Conservation (phyloP, 1,284 basidiomycete species). For the Cryptococcus deneoformans region DNA sequence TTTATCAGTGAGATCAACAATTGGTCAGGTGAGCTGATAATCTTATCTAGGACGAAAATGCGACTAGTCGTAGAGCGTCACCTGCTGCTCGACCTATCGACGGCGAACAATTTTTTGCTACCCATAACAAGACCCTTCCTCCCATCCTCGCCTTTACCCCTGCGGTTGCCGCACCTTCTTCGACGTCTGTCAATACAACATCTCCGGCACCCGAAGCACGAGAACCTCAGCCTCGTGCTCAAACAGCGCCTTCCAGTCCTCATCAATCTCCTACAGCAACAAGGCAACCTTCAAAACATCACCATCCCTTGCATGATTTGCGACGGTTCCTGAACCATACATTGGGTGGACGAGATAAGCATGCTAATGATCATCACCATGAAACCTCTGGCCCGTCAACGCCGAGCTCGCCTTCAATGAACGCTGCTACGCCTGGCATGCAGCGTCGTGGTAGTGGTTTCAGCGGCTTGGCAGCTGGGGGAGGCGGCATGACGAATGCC, state of each 20-base stretch:
- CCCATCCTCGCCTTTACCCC: conserved; percentile 40
- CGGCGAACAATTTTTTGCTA: background rate
- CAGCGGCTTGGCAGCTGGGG: conserved; percentile 20
- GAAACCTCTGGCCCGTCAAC: conserved; percentile 22
- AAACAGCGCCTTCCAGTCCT: conserved; percentile 42
- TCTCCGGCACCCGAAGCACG: background rate
- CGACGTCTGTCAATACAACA: conserved; percentile 1
- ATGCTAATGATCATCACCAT: conserved; percentile 23
- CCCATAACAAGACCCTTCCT: conserved; percentile 16
- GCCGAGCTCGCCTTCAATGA: conserved; percentile 21
- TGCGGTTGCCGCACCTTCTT: conserved; percentile 7
- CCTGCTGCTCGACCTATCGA: conserved; percentile 2
- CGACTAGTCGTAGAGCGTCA: too few species aligned
- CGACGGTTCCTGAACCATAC: conserved; percentile 87
- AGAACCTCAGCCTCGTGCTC: background rate
- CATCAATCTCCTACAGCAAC: conserved; percentile 45
- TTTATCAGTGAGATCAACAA: too few species aligned
- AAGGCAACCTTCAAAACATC: conserved; percentile 47
- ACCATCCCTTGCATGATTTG: conserved; percentile 76
- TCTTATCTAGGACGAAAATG: too few species aligned
- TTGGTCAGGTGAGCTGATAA: too few species aligned
- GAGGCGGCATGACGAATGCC: conserved; percentile 14
- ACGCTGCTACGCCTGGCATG: conserved; percentile 39
- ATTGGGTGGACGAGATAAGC: conserved; percentile 58
- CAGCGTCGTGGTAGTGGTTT: conserved; percentile 43